Base-by-base conservation (phyloP, 2,329 filamentous ascomycete species). In the Curvularia verruculosa region DNA sequence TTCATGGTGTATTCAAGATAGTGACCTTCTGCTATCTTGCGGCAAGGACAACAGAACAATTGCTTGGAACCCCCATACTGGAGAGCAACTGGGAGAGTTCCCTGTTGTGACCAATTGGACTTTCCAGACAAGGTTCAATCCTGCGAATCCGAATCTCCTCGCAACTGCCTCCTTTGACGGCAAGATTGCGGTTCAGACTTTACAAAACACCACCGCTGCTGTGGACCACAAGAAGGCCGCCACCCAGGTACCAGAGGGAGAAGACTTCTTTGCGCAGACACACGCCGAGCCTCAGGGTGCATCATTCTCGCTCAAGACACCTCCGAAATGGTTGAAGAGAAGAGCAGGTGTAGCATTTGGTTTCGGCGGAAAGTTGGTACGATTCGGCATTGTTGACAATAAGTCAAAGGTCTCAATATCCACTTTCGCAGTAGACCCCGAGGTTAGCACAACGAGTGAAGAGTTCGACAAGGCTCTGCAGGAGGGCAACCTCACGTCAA, bases 101-200 rank as follows among this genome's bases (percentile, higher is more conserved):
- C 93, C 94, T 4, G 92, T 97, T 69, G 93, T 96, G 52, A 97
- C 94, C n/a, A 99, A 98, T 78, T 99, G 95, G 94, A 96, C 93
- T 5, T 99, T 99, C 81, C 88, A 94, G 74, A 96, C 95, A 5
- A 86, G 89, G 60, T 98, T 96, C 84, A 93, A 96, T 75, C 95
- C 95, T 28, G 88, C 91, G 66, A 96, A 99, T 76, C 94, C 95
- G 10, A 91, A 88, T 72, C 83, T 99, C 56, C 91, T 94, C 48
- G 96, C 96, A 18, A 98, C 95, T 18, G 95, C 96, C 9, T 96
- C 94, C 2, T 98, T 98, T 66, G 95, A 99, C 72, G 95, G 96
- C 68, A 97, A 96, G 79, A 96, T 99, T 61, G 89, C 90, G 1
- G 82, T 99, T 43, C 94, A 97, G 75, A 96, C 94, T 1, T 84